Conservation (phyloP, 176 grass and related monocot genomes). For the Triticum urartu region DNA sequence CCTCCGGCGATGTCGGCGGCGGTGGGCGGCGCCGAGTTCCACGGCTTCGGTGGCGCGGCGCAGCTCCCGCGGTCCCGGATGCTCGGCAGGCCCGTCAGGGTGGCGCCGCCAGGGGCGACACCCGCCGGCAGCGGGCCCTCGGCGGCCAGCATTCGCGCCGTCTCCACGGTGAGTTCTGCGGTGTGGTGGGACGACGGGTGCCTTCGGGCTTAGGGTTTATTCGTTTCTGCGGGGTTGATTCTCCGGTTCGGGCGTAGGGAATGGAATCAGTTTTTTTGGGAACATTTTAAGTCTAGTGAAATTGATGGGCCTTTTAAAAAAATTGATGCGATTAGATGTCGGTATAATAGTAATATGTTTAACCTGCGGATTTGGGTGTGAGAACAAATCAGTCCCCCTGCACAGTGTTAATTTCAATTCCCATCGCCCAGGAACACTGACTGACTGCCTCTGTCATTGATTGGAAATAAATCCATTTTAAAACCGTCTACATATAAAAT, state of each 20-base stretch:
- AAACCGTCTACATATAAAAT: too few species aligned
- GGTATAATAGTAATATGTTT: neutral
- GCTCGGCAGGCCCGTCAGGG: constrained; percentile 40
- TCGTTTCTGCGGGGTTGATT: neutral
- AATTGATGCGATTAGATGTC: neutral
- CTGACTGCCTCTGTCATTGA: neutral
- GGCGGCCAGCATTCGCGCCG: constrained; percentile 42
- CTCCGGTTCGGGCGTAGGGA: neutral
- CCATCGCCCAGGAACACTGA: neutral
- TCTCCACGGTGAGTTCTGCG: constrained; percentile 38
- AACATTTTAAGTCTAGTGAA: neutral
- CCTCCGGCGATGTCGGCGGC: constrained; percentile 34
- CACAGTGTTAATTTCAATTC: neutral
- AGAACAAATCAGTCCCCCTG: neutral
- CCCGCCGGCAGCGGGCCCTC: neutral
- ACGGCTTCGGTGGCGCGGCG: constrained; percentile 22
- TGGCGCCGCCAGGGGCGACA: constrained; percentile 30
- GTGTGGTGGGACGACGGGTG: neutral
- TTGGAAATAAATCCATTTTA: constrained; percentile 2
- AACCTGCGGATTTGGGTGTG: neutral
- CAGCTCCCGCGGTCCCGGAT: constrained; percentile 37
- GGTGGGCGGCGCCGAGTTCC: constrained; percentile 38
- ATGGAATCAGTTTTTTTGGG: neutral
- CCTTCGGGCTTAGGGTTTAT: neutral
- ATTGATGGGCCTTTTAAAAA: neutral